Base-by-base conservation (phyloP, 2,329 filamentous ascomycete genomes). In the Peltaster fructicola region DNA sequence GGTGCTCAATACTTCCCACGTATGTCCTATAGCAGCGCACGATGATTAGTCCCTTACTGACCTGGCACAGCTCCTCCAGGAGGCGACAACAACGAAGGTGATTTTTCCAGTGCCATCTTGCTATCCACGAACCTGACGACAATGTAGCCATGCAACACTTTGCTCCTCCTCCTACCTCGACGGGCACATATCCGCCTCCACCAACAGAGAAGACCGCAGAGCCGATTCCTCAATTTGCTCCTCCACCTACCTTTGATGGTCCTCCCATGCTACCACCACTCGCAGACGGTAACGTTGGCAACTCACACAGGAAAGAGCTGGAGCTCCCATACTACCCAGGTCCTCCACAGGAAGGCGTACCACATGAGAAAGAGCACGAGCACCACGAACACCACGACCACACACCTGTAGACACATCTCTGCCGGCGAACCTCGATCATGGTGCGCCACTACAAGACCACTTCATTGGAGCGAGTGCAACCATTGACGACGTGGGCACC, bases 401-500 rank as follows among this genome's bases (percentile, higher is more conserved):
- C 36, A 46, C 36, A 26, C 48, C n/a, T n/a, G n/a, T n/a, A n/a
- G n/a, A n/a, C n/a, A n/a, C n/a, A n/a, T n/a, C n/a, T n/a, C n/a
- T n/a, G n/a, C n/a, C n/a, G n/a, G n/a, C n/a, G n/a, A n/a, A n/a
- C n/a, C n/a, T n/a, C n/a, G 47, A n/a, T n/a, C n/a, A 32, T 30
- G 50, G 51, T n/a, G 51, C 53, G 16, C 54, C 61, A 3, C 31
- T 56, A 3, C 46, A 50, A 17, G 55, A 54, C 3, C 64, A 75
- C 29, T 82, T 85, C 35, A 48, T 60, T 5, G 78, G 77, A 15
- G 69, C 65, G 0, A 52, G 53, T 15, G 57, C 73, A 1, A 63
- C 65, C 1, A 15, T 41, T 7, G 88, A 95, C 49, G 84, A 92
- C 39, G 69, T 91, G 2, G 88, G 88, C n/a, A 88, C 77, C 0